Evolutionary conservation across 345 rosid species (phyloP), one percentile per base, ranked within the genome.

Genomic region (Passiflora organensis): DNA sequence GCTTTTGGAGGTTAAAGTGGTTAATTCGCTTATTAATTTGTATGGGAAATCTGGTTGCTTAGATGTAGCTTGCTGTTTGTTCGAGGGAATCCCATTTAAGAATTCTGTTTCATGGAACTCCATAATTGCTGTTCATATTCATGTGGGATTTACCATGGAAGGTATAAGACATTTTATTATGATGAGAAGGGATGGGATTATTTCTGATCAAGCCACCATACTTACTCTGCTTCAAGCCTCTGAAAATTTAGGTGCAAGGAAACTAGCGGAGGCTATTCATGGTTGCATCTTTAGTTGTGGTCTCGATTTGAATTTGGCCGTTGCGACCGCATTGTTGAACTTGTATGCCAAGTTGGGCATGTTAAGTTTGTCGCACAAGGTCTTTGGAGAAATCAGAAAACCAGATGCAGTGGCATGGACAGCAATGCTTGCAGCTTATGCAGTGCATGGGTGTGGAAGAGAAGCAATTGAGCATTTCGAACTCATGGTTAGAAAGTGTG

Each of bases 381-480:
- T 79, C 37, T 87, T 84, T 37, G 13, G 32, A 10, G 85, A 77
- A 75, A 84, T 84, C 15, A 37, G 36, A 42, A 71, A 53, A 56
- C 80, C 75, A 0, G 95, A 87, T 72, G 62, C 67, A 25, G 72
- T 80, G 58, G 95, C 89, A 10, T 84, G 91, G 95, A 84, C 87
- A 21, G 87, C 91, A 17, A 82, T 84, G 87, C 85, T 84, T 52
- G 82, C 91, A 18, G 68, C 72, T 58, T 84, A 80, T 55, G 88
- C 91, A 6, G 42, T 68, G 64, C 95, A 84, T 50, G 95, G 95
- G 5, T 48, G 51, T 6, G 91, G 95, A 28, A 80, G 66, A 59
- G 79, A 73, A 58, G 91, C 87, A 1, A 62, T 84, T 19, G 39
- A 74, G 48, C 68, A 60, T 57, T 87, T 87, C 61, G 74, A 84